These are phyloP conservation scores for Chlorella variabilis DNA, from an alignment of 163 green algal species.

Conservation along the genomic window DNA sequence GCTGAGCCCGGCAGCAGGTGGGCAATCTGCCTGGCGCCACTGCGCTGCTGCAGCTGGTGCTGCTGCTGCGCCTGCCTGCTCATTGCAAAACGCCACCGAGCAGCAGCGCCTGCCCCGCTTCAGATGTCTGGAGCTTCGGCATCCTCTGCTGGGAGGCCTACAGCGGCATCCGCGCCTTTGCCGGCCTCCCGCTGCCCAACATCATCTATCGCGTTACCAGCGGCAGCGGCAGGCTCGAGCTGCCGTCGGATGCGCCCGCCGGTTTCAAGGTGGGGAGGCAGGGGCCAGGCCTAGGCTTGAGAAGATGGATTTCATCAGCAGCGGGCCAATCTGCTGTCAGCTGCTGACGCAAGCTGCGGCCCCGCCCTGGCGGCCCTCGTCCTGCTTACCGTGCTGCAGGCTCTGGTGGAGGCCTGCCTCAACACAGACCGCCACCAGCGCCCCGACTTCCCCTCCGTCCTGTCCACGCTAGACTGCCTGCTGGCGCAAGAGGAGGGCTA, in stretches of 20 bases:
- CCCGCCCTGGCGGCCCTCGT: too few species aligned
- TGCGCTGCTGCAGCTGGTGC: too few species aligned
- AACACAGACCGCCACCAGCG: background rate
- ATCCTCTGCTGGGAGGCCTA: conserved; percentile 40
- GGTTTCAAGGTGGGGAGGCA: conserved; percentile 30
- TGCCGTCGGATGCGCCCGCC: conserved; percentile 9
- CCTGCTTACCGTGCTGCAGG: too few species aligned
- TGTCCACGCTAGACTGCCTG: background rate
- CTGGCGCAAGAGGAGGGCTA: too few species aligned
- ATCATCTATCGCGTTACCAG: conserved; percentile 28
- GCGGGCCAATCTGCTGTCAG: too few species aligned
- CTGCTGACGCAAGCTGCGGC: too few species aligned
- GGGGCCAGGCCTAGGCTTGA: too few species aligned
- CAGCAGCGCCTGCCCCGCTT: background rate
- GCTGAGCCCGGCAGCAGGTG: too few species aligned
- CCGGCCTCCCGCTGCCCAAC: conserved; percentile 9
- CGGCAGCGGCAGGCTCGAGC: background rate
- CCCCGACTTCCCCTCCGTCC: background rate
- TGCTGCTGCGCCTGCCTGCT: background rate
- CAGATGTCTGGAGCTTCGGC: conserved; percentile 41
- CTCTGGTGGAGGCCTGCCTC: background rate
- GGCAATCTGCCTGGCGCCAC: too few species aligned
- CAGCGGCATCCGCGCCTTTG: conserved; percentile 30
- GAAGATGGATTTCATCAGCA: too few species aligned
- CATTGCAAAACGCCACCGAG: too few species aligned